phyloP scores from a whole-genome alignment of 305 asterid genomes.

The Withania somnifera region DNA sequence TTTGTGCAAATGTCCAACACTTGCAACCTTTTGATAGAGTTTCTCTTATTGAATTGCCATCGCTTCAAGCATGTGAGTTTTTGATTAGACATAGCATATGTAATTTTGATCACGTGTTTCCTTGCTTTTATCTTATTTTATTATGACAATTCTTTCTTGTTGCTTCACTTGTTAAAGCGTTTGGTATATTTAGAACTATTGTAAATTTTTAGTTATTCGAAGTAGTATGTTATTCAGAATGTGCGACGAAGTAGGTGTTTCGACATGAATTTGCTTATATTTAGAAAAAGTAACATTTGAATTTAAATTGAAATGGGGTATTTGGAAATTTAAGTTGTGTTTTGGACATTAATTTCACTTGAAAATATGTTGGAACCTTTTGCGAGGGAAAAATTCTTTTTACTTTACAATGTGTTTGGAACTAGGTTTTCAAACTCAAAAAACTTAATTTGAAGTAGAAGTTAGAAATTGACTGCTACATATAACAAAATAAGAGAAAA shows the following conservation, averaged over 20 bases:
- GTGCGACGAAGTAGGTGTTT: neutral
- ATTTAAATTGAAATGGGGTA: neutral
- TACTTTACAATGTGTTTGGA: neutral
- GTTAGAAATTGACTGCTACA: neutral
- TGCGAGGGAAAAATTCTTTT: neutral
- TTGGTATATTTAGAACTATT: neutral
- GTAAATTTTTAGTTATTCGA: neutral
- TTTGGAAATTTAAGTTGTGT: too few relatives aligned
- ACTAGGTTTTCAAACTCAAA: neutral
- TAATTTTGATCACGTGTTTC: neutral
- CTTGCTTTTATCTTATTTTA: neutral
- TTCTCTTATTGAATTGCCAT: constrained; percentile 5
- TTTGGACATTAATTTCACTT: neutral
- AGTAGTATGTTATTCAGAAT: neutral
- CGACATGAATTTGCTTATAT: neutral
- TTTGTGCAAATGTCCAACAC: neutral
- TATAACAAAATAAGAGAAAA: neutral
- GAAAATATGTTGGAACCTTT: neutral
- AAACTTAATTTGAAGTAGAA: neutral
- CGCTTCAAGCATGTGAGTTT: neutral
- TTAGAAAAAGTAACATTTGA: neutral
- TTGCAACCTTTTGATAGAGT: neutral
- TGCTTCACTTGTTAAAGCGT: neutral
- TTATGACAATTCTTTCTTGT: neutral
- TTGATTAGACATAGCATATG: neutral